Evolutionary conservation across 768 basidiomycete genomes (phyloP).

Genomic region (Sarcomyxa edulis): DNA sequence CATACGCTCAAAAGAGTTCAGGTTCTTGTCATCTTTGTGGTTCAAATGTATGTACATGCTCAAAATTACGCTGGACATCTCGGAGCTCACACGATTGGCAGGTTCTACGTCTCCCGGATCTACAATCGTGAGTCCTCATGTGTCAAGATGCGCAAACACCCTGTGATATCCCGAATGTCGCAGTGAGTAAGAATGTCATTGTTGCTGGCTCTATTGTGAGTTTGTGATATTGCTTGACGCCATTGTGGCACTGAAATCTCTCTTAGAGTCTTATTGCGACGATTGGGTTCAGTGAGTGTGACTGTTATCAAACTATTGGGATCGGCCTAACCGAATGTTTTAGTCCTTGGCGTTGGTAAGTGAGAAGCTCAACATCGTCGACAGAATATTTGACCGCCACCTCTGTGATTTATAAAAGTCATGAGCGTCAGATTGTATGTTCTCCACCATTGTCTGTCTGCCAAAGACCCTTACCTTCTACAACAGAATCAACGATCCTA

Average conservation of each 20-base stretch:
- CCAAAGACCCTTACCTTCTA: too few relatives aligned
- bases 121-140: conserved; percentile 12
- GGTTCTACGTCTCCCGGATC: conserved; percentile 13
- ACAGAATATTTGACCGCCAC: too few relatives aligned
- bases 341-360: too few relatives aligned
- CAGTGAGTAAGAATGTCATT: conserved; percentile 11
- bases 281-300: conserved; percentile 11
- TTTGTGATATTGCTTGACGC: too few relatives aligned
- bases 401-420: too few relatives aligned
- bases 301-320: neutral
- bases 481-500: too few relatives aligned
- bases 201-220: conserved; percentile 11
- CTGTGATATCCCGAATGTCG: neutral
- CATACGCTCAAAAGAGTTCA: too few relatives aligned
- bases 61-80: too few relatives aligned
- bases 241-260: neutral
- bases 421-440: too few relatives aligned
- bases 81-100: conserved; percentile 3
- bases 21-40: conserved; percentile 15
- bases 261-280: conserved; percentile 11
- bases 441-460: too few relatives aligned
- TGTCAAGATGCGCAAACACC: neutral
- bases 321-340: too few relatives aligned
- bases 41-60: conserved; percentile 18
- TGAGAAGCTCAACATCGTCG: too few relatives aligned